Base-by-base conservation (phyloP, 768 basidiomycete species). In the Agrocybe praecox region DNA sequence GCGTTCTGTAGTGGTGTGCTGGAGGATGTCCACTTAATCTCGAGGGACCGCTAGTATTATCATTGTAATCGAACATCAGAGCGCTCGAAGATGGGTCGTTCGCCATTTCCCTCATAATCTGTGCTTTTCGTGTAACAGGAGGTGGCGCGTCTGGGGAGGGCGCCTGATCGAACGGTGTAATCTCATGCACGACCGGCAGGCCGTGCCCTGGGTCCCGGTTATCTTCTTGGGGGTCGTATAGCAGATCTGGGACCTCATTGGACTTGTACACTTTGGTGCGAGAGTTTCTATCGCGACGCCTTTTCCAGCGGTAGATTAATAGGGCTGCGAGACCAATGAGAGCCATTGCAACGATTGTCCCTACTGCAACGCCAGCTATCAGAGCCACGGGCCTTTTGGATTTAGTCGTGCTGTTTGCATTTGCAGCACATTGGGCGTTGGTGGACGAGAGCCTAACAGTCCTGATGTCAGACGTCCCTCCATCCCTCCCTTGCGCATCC, bases 401-500 rank as follows among this genome's bases (percentile, higher is more conserved):
- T 14, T 4, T 1, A 21, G 3, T 17, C 15, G 45, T n/a, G 46
- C 23, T 36, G 46, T 29, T 29, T 29, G n/a, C 43, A 7, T 43
- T 29, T 21, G 55, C 43, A 17, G 55, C 22, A 12, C 67, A 34
- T 50, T 69, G 71, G 1, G 68, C 67, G 1, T 59, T 55, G 46
- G 69, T 62, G 15, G 58, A 45, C 15, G 69, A 68, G 34, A 56
- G 17, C 18, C 56, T 52, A 1, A 69, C 68, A 7, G 63, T 56
- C 22, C 50, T 48, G 22, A 70, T 52, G 14, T n/a, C 14, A 17
- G 67, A 67, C 12, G 59, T 62, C 33, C 71, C 71, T 0, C 71
- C 71, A 42, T 59, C 58, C 43, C 67, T 53, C 22, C 62, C 61
- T 42, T 52, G 29, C 6, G 71, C 53, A 55, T 72, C 71, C 19